Percentiles rank a stretch among this genome's conserved stretches.
These are phyloP conservation scores for Apiospora aurea DNA, from an alignment of 2,329 filamentous ascomycete genomes.

Conservation along the genomic window DNA sequence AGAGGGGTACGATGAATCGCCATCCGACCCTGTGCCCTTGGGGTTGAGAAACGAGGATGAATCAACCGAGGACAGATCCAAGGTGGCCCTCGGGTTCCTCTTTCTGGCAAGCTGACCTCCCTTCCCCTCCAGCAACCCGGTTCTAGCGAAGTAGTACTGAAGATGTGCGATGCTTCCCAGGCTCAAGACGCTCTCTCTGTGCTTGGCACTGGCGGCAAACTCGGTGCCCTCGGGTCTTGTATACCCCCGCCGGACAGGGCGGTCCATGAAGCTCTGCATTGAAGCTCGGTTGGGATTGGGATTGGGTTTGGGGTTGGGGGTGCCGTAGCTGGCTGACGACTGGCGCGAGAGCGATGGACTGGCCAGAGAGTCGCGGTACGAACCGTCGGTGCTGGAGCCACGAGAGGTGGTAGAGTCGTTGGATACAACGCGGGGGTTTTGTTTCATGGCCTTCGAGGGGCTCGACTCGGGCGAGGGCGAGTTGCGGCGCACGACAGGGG, in stretches of 20 bases:
- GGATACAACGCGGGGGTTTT: conserved; percentile 69
- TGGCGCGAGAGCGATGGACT: conserved; percentile 64
- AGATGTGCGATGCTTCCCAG: conserved; percentile 95
- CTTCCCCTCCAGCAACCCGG: conserved; percentile 91
- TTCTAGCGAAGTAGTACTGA: conserved; percentile 97
- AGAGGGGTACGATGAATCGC: conserved; percentile 67
- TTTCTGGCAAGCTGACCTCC: conserved; percentile 84
- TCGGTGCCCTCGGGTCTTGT: conserved; percentile 86
- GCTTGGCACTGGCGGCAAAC: conserved; percentile 89
- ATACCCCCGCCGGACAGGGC: conserved; percentile 72
- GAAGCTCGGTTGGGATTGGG: conserved; percentile 54
- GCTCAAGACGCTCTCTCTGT: conserved; percentile 93
- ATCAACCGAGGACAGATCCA: conserved; percentile 63
- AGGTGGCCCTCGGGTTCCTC: conserved; percentile 64
- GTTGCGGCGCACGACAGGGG: conserved; percentile 53
- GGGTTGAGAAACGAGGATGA: conserved; percentile 47
- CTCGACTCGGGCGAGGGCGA: conserved; percentile 71
- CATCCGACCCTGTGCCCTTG: conserved; percentile 54
- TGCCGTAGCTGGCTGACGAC: conserved; percentile 66
- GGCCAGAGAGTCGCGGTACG: conserved; percentile 61
- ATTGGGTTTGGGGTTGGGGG: conserved; percentile 55
- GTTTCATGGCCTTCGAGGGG: conserved; percentile 68
- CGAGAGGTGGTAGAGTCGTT: conserved; percentile 66
- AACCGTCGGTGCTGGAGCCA: conserved; percentile 58
- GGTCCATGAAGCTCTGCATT: conserved; percentile 51